Evolutionary conservation across 2,329 filamentous ascomycete species (phyloP).

Genomic region (Trichoderma sp.): DNA sequence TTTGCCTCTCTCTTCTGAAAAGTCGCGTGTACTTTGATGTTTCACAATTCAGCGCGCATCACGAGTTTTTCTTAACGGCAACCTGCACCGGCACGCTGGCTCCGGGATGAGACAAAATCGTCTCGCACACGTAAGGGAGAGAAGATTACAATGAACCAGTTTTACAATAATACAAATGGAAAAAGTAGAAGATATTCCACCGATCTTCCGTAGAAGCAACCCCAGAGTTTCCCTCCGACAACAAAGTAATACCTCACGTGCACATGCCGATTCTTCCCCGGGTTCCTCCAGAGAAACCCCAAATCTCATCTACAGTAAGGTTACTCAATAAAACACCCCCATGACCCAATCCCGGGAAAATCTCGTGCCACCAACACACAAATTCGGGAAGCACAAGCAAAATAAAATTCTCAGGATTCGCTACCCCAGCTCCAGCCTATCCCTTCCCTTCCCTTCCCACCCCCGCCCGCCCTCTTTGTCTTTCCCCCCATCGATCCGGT

Average conservation of each 20-base stretch:
- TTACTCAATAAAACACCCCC: neutral
- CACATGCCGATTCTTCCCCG: neutral
- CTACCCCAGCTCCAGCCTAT: neutral
- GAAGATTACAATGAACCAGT: neutral
- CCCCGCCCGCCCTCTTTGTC: neutral
- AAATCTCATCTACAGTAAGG: neutral
- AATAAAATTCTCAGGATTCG: neutral
- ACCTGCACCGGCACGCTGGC: neutral
- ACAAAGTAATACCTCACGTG: slow-evolving; percentile 13
- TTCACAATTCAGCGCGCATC: neutral
- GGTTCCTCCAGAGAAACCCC: neutral
- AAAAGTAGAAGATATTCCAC: neutral
- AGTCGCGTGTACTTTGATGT: neutral
- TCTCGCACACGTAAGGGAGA: neutral
- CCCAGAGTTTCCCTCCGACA: neutral
- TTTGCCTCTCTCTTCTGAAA: neutral
- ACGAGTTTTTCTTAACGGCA: neutral
- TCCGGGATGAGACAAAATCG: neutral
- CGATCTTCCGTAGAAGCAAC: neutral
- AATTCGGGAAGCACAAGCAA: neutral
- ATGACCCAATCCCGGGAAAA: neutral
- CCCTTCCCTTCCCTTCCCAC: neutral
- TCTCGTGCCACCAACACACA: neutral
- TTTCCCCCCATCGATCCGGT: neutral
- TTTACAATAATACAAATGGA: neutral